Evolutionary conservation across 148 eudicot genomes (phyloP).

Genomic region (Nepenthes mirabilis): DNA sequence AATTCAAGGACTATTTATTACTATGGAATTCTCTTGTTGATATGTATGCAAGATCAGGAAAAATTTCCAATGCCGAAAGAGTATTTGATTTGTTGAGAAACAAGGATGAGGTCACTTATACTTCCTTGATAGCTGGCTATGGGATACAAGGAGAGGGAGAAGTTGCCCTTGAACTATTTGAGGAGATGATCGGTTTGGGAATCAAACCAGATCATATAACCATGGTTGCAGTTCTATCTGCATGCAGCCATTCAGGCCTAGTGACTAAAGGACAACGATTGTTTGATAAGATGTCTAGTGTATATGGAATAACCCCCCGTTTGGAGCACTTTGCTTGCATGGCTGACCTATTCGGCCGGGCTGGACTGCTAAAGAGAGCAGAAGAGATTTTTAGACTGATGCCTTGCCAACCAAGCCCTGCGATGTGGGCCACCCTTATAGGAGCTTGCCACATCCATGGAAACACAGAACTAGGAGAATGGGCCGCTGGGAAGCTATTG

Average conservation of each 20-base stretch:
- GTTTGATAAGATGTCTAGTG: conserved; percentile 39
- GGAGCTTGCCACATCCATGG: conserved; percentile 60
- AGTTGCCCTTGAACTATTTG: conserved; percentile 46
- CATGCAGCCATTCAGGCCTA: conserved; percentile 83
- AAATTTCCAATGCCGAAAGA: conserved; percentile 31
- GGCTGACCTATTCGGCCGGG: conserved; percentile 78
- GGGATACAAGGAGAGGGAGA: conserved; percentile 60
- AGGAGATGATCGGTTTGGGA: conserved; percentile 45
- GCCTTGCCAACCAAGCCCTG: conserved; percentile 59
- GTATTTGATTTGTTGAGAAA: conserved; percentile 40
- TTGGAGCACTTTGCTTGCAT: conserved; percentile 79
- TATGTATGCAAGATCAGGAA: conserved; percentile 74
- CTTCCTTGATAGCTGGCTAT: conserved; percentile 70
- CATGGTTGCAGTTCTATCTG: conserved; percentile 63
- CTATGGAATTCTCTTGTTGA: conserved; percentile 61
- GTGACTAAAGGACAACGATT: conserved; percentile 45
- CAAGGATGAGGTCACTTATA: conserved; percentile 61
- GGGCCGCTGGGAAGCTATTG: conserved; percentile 65
- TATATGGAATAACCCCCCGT: conserved; percentile 42
- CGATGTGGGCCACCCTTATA: conserved; percentile 73
- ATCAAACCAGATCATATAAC: conserved; percentile 63
- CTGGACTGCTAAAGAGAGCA: conserved; percentile 56
- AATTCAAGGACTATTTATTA: conserved; percentile 29
- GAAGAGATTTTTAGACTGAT: conserved; percentile 35
- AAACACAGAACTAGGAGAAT: conserved; percentile 43